Evolutionary conservation across 108 stramenopile species (phyloP).

Genomic region (Nitzschia sp.): DNA sequence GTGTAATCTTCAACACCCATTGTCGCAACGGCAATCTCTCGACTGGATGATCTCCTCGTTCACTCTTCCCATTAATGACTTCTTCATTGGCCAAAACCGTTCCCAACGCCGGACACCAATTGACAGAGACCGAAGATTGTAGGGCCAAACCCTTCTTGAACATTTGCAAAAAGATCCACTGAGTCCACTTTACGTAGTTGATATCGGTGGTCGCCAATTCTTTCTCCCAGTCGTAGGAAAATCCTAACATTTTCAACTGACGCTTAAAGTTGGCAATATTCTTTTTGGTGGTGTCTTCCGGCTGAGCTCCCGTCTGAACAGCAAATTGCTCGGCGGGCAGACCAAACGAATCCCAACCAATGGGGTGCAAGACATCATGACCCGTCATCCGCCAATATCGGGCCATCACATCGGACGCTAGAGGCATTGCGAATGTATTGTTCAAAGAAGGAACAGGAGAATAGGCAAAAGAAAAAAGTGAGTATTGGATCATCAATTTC

Average conservation of each 20-base stretch:
- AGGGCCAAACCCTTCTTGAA: slow-evolving; percentile 88
- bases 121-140: slow-evolving; percentile 89
- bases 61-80: slow-evolving; percentile 95
- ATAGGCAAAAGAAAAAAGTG: too few relatives aligned
- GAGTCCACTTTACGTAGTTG: slow-evolving; percentile 97
- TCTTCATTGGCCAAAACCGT: slow-evolving; percentile 99
- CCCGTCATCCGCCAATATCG: slow-evolving; percentile 97
- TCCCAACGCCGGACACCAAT: slow-evolving; percentile 97
- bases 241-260: slow-evolving; percentile 95
- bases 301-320: slow-evolving; percentile 94
- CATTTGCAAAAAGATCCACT: slow-evolving; percentile 97
- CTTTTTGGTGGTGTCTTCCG: slow-evolving; percentile 87
- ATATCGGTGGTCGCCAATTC: slow-evolving; percentile 96
- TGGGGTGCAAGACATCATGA: slow-evolving; percentile 97
- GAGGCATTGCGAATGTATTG: too few relatives aligned
- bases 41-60: slow-evolving; percentile 95
- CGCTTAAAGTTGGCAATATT: slow-evolving; percentile 97
- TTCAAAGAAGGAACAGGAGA: too few relatives aligned
- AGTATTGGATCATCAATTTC: too few relatives aligned
- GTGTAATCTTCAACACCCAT: slow-evolving; percentile 97
- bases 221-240: slow-evolving; percentile 97
- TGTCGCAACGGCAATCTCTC: slow-evolving; percentile 88
- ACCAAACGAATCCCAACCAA: slow-evolving; percentile 99
- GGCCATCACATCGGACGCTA: slow-evolving; percentile 97
- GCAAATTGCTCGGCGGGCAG: slow-evolving; percentile 99